Percentiles rank a stretch among this genome's conserved stretches.
These are phyloP conservation scores for Pseudonectria foliicola DNA, from an alignment of 2,329 filamentous ascomycete species.

Conservation along the genomic window DNA sequence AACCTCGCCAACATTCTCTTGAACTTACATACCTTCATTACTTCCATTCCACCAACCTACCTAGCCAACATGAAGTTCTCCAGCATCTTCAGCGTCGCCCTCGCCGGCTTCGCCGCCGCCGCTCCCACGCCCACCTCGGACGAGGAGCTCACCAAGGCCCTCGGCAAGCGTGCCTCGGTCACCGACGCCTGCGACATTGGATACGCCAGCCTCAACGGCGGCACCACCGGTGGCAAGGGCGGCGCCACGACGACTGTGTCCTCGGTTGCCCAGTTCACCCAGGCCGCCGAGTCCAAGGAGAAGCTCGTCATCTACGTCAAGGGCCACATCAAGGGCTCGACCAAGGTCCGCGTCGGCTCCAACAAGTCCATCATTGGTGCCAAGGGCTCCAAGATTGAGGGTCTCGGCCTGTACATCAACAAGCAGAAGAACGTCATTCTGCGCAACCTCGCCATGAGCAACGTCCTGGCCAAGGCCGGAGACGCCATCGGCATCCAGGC, in stretches of 20 bases:
- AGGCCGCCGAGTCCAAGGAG: conserved; percentile 38
- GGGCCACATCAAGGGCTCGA: conserved; percentile 32
- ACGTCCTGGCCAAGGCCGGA: conserved; percentile 46
- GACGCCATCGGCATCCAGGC: conserved; percentile 54
- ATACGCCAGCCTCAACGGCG: conserved; percentile 27
- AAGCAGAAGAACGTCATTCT: conserved; percentile 52
- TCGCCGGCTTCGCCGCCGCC: conserved; percentile 25
- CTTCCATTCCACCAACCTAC: not conserved
- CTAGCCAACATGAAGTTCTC: conserved; percentile 26
- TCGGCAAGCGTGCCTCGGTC: conserved; percentile 29
- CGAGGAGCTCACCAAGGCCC: conserved; percentile 16
- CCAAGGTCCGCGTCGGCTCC: conserved; percentile 34
- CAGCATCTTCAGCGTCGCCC: conserved; percentile 19
- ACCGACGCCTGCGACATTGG: conserved; percentile 30
- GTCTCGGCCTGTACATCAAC: conserved; percentile 47
- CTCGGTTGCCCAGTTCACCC: conserved; percentile 38
- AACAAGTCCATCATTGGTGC: conserved; percentile 41
- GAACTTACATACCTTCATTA: no score
- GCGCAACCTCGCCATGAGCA: conserved; percentile 53
- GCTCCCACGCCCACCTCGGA: conserved; percentile 24
- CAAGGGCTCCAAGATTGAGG: conserved; percentile 30
- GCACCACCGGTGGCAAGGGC: conserved; percentile 44
- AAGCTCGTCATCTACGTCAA: conserved; percentile 35
- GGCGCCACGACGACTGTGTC: conserved; percentile 39
- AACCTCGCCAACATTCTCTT: no score